Percentiles rank a stretch among this genome's conserved stretches.
phyloP scores from a whole-genome alignment of 441 rosid species.

The Erodium chrysanthum region DNA sequence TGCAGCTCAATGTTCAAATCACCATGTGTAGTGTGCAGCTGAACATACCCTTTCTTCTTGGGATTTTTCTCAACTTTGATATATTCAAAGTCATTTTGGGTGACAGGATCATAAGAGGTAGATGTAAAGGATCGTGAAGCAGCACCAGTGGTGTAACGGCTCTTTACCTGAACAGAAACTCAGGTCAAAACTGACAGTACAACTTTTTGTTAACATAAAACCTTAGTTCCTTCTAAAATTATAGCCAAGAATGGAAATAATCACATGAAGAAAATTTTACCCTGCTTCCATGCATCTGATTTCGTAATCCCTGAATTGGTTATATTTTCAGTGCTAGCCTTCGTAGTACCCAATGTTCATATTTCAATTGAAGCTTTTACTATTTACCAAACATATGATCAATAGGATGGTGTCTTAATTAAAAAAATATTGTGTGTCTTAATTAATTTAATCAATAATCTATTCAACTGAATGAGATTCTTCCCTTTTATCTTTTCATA shows the following conservation, averaged over 20 bases:
- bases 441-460: conserved; percentile 1
- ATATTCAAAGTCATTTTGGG: conserved; percentile 72
- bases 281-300: neutral
- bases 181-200: conserved; percentile 22
- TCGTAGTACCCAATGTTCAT: neutral
- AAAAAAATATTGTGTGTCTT: neutral
- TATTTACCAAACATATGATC: neutral
- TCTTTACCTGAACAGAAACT: conserved; percentile 53
- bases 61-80: conserved; percentile 87
- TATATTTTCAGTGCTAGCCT: neutral
- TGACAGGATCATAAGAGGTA: conserved; percentile 77
- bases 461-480: neutral
- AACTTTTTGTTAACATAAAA: neutral
- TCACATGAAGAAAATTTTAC: neutral
- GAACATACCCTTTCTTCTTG: conserved; percentile 88
- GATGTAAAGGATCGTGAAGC: conserved; percentile 94
- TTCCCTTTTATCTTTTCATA: neutral
- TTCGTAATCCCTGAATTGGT: neutral
- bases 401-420: neutral
- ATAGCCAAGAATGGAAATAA: neutral
- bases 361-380: conserved; percentile 7
- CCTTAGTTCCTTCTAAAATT: neutral
- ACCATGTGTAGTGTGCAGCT: conserved; percentile 78
- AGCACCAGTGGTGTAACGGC: conserved; percentile 80
- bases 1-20: conserved; percentile 92